These are phyloP conservation scores for Brassica balearica DNA, from an alignment of 441 rosid species.

Conservation along the genomic window DNA sequence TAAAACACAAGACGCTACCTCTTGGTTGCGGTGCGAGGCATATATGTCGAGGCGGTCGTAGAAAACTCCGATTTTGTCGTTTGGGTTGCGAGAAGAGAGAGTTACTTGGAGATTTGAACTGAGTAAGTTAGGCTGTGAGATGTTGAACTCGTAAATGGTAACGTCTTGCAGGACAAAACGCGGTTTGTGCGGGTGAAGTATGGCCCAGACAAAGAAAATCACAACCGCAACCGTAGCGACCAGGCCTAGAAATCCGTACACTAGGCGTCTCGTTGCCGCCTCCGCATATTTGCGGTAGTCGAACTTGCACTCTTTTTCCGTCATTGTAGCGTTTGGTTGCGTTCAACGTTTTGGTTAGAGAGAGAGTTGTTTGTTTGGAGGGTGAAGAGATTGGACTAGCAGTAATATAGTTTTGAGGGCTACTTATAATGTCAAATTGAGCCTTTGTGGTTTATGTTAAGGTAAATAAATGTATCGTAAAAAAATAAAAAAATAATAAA, in stretches of 20 bases:
- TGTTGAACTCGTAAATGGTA: constrained; percentile 57
- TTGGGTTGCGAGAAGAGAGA: constrained; percentile 65
- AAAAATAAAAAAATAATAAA: too few species aligned
- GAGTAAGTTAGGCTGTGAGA: constrained; percentile 52
- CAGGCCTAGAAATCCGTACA: constrained; percentile 28
- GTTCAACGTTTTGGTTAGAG: constrained; percentile 13
- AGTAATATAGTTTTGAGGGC: constrained; percentile 5
- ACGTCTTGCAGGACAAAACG: constrained; percentile 67
- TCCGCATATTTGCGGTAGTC: constrained; percentile 36
- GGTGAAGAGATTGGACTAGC: constrained; percentile 17
- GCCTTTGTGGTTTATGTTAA: background rate
- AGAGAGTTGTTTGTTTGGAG: constrained; percentile 11
- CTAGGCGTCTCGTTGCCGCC: constrained; percentile 31
- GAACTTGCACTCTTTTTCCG: constrained; percentile 46
- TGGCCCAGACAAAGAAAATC: constrained; percentile 61
- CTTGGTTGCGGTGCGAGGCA: constrained; percentile 74
- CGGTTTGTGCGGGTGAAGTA: constrained; percentile 70
- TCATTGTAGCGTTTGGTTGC: constrained; percentile 45
- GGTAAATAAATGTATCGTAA: constrained; percentile 21
- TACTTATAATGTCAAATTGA: constrained; percentile 19
- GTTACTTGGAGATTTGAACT: constrained; percentile 63
- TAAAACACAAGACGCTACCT: constrained; percentile 49
- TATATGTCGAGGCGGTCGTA: constrained; percentile 59
- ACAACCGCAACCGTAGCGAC: constrained; percentile 42
- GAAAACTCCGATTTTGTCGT: constrained; percentile 63